Evolutionary conservation across 106 monocot genomes (phyloP), one percentile per base, ranked within the genome.

Genomic region (Acorus gramineus): DNA sequence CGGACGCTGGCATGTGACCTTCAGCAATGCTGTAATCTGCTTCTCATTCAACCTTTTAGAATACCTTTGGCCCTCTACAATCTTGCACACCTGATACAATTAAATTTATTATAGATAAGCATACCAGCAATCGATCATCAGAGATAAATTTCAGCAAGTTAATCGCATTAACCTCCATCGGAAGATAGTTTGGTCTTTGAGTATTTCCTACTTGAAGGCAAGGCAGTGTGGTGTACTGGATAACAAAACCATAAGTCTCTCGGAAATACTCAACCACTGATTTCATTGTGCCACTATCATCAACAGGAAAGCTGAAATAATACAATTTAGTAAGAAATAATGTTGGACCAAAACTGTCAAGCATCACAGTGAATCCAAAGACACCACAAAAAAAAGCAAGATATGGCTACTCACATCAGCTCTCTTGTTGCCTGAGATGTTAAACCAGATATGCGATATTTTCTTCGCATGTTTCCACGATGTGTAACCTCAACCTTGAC

Each of bases 1-100:
- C 6, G 96, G 96, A 6, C 85, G 87, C 67, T 91, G 96, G 61
- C 96, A 98, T 6, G 96, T 88, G 46, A 85, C 91, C 61, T 83
- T 98, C 10, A 98, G 73, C 42, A 98, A 88, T 53, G 81, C 75
- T 49, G 96, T 88, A 43, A 98, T 98, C 55, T 98, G 96, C 55
- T 82, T 91, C 70, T 98, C 87, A 76, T 91, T 98, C n/a, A 98
- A 71, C 73, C 91, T 82, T 70, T 98, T 91, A 4, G 96, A 91
- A 58, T 98, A 98, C 61, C 96, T 80, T 55, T 98, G 96, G 0
- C 96, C 96, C 58, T 88, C 91, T 11, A 98, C 87, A 57, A 98
- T 91, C 65, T 98, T 98, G 68, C 91, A 98, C 2, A 91, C 91
- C 96, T 90, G 63, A 11, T 61, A 67, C 4, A 5, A 14, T 45